phyloP scores from a whole-genome alignment of 2,329 filamentous ascomycete species.

The Dryadomyces quercus-mongolicae region DNA sequence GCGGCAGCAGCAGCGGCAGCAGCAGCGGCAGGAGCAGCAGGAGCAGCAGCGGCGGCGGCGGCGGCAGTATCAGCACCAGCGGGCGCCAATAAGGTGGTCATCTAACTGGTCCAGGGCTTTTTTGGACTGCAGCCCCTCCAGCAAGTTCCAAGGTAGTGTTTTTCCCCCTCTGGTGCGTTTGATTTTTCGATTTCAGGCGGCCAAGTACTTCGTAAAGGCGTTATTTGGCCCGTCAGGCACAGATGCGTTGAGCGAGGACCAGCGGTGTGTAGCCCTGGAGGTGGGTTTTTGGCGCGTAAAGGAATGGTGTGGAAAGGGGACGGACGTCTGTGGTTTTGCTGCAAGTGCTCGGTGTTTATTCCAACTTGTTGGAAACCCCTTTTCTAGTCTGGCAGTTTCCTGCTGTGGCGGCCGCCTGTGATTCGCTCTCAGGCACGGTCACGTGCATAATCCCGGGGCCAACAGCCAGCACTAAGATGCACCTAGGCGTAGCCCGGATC shows the following conservation, averaged over 20 bases:
- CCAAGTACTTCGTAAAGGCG: background rate
- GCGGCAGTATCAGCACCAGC: background rate
- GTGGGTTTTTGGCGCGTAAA: background rate
- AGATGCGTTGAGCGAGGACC: background rate
- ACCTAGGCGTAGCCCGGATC: no score
- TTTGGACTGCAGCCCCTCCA: background rate
- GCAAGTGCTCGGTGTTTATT: background rate
- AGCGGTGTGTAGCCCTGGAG: slow-evolving; percentile 1
- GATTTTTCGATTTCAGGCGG: background rate
- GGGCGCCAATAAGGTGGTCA: no score
- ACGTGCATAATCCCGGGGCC: background rate
- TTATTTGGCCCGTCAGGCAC: background rate
- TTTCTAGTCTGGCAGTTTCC: background rate
- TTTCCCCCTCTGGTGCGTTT: background rate
- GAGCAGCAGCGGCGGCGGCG: background rate
- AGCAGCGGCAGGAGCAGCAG: background rate
- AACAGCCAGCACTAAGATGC: background rate
- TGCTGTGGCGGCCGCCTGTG: background rate
- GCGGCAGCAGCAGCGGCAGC: background rate
- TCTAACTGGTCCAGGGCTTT: no score
- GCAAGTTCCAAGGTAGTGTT: background rate
- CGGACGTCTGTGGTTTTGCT: background rate
- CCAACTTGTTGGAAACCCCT: background rate
- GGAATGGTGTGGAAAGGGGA: background rate
- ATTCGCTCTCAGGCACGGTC: background rate